These are phyloP conservation scores for Dichomitus squalens DNA, from an alignment of 1,284 basidiomycete genomes.

Conservation along the genomic window DNA sequence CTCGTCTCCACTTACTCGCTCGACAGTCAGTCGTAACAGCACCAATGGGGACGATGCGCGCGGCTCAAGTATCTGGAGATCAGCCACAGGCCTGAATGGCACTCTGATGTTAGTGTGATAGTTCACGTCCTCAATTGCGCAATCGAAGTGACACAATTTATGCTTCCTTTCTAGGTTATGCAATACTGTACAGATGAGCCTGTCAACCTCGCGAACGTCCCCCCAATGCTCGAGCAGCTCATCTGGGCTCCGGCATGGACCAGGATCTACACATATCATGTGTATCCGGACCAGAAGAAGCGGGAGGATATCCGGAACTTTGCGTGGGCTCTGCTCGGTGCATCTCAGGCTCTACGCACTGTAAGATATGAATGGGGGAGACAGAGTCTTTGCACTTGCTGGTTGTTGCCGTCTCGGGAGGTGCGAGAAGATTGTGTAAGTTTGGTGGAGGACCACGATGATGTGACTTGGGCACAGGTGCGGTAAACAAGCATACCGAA, in stretches of 20 bases:
- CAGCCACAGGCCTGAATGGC: background rate
- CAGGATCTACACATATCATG: background rate
- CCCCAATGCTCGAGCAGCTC: background rate
- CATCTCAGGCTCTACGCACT: background rate
- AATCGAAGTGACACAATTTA: background rate
- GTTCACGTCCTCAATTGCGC: background rate
- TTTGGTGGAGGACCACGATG: too few species aligned
- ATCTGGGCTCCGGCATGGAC: constrained; percentile 2
- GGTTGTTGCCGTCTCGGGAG: too few species aligned
- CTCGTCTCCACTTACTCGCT: too few species aligned
- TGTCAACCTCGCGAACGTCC: background rate
- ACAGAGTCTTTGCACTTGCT: too few species aligned
- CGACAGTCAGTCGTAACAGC: too few species aligned
- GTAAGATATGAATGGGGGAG: background rate
- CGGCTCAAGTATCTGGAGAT: background rate
- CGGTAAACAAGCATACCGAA: too few species aligned
- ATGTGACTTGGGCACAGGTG: too few species aligned
- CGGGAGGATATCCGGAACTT: background rate
- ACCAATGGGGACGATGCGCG: background rate
- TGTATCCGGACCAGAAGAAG: background rate
- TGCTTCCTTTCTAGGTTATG: background rate
- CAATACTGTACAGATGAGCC: background rate
- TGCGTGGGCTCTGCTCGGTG: background rate
- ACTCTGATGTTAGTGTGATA: background rate
- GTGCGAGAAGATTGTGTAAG: too few species aligned